Percentiles rank a stretch among this genome's conserved stretches.
These are phyloP conservation scores for Mycena amicta DNA, from an alignment of 768 basidiomycete genomes.

Conservation along the genomic window DNA sequence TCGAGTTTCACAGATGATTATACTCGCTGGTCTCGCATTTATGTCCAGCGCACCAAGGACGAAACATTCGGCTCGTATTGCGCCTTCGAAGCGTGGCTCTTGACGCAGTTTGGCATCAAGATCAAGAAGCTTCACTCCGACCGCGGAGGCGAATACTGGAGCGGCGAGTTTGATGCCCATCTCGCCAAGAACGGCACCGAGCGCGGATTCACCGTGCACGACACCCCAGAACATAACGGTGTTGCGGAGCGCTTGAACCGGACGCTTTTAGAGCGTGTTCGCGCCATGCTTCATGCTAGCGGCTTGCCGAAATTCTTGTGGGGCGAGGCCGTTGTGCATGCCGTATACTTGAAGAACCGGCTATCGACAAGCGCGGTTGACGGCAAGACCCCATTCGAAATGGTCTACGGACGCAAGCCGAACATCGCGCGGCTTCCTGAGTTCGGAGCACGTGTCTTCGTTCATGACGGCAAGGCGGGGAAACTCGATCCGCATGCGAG, in stretches of 20 bases:
- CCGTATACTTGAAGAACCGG: background rate
- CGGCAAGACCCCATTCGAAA: background rate
- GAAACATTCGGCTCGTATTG: conserved; percentile 28
- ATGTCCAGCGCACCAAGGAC: conserved; percentile 32
- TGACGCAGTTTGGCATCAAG: conserved; percentile 26
- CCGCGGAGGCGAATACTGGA: conserved; percentile 31
- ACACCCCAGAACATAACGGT: conserved; percentile 27
- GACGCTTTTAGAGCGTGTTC: conserved; percentile 26
- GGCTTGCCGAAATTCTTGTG: conserved; percentile 8
- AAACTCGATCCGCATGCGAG: conserved; percentile 26
- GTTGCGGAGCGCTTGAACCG: conserved; percentile 30
- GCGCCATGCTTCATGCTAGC: conserved; percentile 30
- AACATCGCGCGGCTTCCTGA: background rate
- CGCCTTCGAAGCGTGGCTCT: conserved; percentile 25
- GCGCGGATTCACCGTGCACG: conserved; percentile 20
- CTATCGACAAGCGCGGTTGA: background rate
- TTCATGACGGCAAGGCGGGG: background rate
- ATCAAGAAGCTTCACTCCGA: conserved; percentile 32
- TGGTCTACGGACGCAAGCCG: background rate
- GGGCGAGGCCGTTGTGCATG: background rate
- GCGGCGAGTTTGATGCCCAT: conserved; percentile 21
- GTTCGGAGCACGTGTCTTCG: conserved; percentile 30
- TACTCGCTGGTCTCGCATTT: conserved; percentile 25
- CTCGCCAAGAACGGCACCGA: conserved; percentile 22
- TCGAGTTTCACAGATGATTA: conserved; percentile 38